Base-by-base conservation (phyloP, 2,329 filamentous ascomycete species). In the Chaetomiaceae sp. region DNA sequence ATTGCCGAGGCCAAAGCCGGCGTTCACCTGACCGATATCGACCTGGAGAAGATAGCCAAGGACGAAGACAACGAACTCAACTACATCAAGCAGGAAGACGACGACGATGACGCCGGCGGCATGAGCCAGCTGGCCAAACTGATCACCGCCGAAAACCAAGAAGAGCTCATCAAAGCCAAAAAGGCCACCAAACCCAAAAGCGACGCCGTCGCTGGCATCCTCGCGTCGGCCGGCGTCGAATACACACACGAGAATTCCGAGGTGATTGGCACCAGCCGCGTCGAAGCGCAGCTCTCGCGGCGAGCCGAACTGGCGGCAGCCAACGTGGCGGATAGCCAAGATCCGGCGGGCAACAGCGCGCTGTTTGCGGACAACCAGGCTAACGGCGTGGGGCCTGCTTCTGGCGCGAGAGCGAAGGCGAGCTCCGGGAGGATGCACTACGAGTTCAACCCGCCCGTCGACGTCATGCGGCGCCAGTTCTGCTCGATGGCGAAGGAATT, bases 211-310 rank as follows among this genome's bases (percentile, higher is more conserved):
- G 87, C 92, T 61, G 94, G 90, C 2, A 97, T 99, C 57, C 80
- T 99, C 1, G 84, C 89, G 2, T 83, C 85, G 7, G 90, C 89
- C 0, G 94, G 94, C 2, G 91, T 99, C 0, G 85, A 94, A 64
- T 99, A 99, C 67, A 95, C 90, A 0, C 94, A 99, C 65, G 88
- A 97, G 62, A 99, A 99, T 66, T 90, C 89, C 1, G 91, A 99
- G 69, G 91, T 99, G 13, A 82, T 99, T 52, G 94, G 94, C 10
- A 86, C 89, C 1, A 94, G 87, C n/a, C 89, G 87, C 61, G 80
- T 96, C n/a, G 94, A 99, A 71, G 86, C 88, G 58, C 82, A 86
- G 53, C 80, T 99, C 5, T 91, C 87, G 41, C 84, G 85, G 18
- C 83, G 82, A 37, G 94, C 92, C 4, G 83, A 86, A 64, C 76